Base-by-base conservation (phyloP, 768 basidiomycete genomes). In the Lentinula detonsa region DNA sequence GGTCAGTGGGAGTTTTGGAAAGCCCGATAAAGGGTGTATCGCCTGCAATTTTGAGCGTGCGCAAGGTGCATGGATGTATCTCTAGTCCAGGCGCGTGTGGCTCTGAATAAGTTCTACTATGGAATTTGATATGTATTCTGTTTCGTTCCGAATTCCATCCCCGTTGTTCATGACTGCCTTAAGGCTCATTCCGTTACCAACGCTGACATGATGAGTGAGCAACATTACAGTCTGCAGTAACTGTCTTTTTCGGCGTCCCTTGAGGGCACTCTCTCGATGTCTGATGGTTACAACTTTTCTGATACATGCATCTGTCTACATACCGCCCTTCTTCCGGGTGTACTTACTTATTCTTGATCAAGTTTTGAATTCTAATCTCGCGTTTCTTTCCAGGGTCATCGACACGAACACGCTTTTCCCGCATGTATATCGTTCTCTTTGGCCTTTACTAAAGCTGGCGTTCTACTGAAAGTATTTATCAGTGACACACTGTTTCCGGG, bases 361-460 rank as follows among this genome's bases (percentile, higher is more conserved):
- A 8, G 16, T 18, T 16, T 15, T 18, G 16, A 6, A 48, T 48
- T 48, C 8, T 7, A 34, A 51, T 49, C 21, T 51, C 34, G 28
- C 7, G 50, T 15, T 16, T 33, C 37, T 35, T 51, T 34, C 6
- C 50, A 51, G 50, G 50, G 15, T 51, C 33, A 51, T 28, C 34
- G 5, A n/a, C 11, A 43, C 18, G 15, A 43, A 56, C 55, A 56
- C 55, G 55, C 55, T 40, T 56, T 56, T 4, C 23, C 55, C 21
- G 55, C 55, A 56, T 56, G 55, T 54, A 28, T 56, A 43, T 56
- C 39, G n/a, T 55, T 40, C 55, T 56, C 40, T 56, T 43, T 56
- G 55, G 39, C 55, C 40, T 42, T 51, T 7, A 16, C 8, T 35
- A 11, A 9, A 48, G 8, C 9, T 48, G 21, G 46, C 46, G 21